Evolutionary conservation across 148 eudicot genomes (phyloP), one percentile per base, ranked within the genome.

Genomic region (Silene uniflora): DNA sequence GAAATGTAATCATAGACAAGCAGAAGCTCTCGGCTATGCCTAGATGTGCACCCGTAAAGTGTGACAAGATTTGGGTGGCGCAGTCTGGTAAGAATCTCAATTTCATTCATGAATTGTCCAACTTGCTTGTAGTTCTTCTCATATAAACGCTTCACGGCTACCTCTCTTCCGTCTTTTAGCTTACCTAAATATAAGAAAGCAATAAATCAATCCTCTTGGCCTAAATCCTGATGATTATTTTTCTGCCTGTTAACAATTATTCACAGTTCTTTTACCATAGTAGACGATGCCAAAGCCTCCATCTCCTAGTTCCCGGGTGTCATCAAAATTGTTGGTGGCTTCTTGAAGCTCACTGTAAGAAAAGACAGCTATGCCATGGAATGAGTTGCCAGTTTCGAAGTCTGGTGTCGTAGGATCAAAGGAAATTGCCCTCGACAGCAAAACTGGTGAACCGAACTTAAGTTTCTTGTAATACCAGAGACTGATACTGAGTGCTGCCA

Each of bases 351-450:
- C 72, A 21, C 17, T 68, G 13, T 18, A 68, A 21, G 63, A 49
- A 72, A 77, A 77, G 69, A 77, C 71, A 1, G 80, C 64, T 29
- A 77, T 29, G 42, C 75, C 75, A 16, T 61, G 46, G 35, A 77
- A 47, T n/a, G 80, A 62, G 70, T 12, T 62, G 49, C 71, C 62
- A 62, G 3, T 27, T 78, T 79, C 74, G 10, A 74, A 19, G 44
- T 79, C 74, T 24, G 73, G 23, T 49, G 8, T 27, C 19, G 23
- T 49, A 60, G 7, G 75, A 62, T 52, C 22, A 27, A 18, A 19
- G 23, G 73, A 52, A 29, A 62, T 60, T 21, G 4, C 75, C 46
- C 69, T 75, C 49, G 78, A 74, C 58, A 74, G 56, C 49, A 62
- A 29, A 11, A 22, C n/a, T 27, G 56, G 63, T 62, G 75, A 21